Evolutionary conservation across 2,329 filamentous ascomycete genomes (phyloP).

Genomic region (Colletotrichum graminicola): DNA sequence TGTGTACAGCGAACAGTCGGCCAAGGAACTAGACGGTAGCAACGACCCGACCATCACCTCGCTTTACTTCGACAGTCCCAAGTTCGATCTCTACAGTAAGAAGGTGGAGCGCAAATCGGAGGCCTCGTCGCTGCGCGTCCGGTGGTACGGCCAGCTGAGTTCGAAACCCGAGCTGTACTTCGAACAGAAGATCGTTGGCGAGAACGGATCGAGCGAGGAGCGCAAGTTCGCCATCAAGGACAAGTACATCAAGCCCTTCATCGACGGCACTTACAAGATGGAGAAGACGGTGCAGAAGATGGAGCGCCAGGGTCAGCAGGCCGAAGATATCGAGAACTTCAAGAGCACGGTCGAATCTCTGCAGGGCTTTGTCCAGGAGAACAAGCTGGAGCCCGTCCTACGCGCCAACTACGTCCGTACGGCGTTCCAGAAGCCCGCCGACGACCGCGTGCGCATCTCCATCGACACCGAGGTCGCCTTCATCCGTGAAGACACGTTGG

Average conservation of each 20-base stretch:
- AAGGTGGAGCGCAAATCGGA: constrained; percentile 84
- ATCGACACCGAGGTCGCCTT: constrained; percentile 94
- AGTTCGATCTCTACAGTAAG: constrained; percentile 86
- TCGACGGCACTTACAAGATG: constrained; percentile 89
- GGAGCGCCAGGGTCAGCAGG: constrained; percentile 78
- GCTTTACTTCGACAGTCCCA: constrained; percentile 92
- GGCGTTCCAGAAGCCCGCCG: constrained; percentile 95
- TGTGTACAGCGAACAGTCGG: constrained; percentile 89
- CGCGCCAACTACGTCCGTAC: constrained; percentile 94
- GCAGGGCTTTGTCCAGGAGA: constrained; percentile 81
- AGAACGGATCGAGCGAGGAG: constrained; percentile 82
- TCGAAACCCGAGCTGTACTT: constrained; percentile 84
- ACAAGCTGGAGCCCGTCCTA: constrained; percentile 84
- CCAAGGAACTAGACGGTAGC: constrained; percentile 83
- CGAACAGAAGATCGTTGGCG: constrained; percentile 89
- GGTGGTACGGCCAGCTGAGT: constrained; percentile 91
- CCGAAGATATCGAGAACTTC: constrained; percentile 75
- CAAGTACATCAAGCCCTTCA: constrained; percentile 90
- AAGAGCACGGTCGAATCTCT: constrained; percentile 80
- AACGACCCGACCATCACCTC: constrained; percentile 94
- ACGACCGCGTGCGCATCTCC: constrained; percentile 90
- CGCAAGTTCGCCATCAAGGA: constrained; percentile 88
- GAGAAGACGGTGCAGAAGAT: constrained; percentile 92
- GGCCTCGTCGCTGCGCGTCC: constrained; percentile 84
- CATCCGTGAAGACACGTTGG: constrained; percentile 83